Evolutionary conservation across 495 filamentous ascomycete genomes (phyloP), one percentile per base, ranked within the genome.

Genomic region (Annulohypoxylon moriforme): DNA sequence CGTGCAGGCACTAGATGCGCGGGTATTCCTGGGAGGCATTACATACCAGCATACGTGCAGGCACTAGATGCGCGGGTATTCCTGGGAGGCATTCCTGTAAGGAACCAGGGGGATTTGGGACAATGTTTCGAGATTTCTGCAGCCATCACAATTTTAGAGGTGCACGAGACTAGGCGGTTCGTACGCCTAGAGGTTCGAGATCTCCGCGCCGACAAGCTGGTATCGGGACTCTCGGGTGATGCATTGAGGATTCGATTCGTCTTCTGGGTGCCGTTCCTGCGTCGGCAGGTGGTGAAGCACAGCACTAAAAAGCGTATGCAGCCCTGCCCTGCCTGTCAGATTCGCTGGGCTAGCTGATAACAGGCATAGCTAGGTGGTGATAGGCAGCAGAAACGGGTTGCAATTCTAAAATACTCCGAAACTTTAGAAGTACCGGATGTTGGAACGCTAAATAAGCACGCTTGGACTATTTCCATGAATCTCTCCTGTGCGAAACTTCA

Each of bases 351-450:
- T 60, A 60, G 62, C 57, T 57, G 47, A 64, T 36, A 56, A 60
- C 47, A 27, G 70, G 38, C 64, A 33, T 68, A 68, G 70, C 50
- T 34, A 4, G 50, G 27, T 55, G 14, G 56, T 66, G 56, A 73
- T 64, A 56, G 52, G 60, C 47, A 65, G 60, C 31, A 66, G 63
- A 27, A 44, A 50, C n/a, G 66, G 66, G 66, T 66, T 58, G 66
- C 33, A 69, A 66, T 73, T 69, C 60, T 62, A 65, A 73, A 73
- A 69, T 69, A 61, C 49, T 69, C 71, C 71, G 71, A 69, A 69
- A 73, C 66, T 65, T 60, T 57, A 69, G 61, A 69, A 68, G 70
- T 34, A 49, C 70, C 40, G 53, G 70, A 22, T 52, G 11, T 33
- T 31, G 57, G 60, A 36, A 52, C 65, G 61, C 65, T 73, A 73